These are phyloP conservation scores for Backusella macrospora DNA, from an alignment of 192 early-diverging fungal species.

Conservation along the genomic window DNA sequence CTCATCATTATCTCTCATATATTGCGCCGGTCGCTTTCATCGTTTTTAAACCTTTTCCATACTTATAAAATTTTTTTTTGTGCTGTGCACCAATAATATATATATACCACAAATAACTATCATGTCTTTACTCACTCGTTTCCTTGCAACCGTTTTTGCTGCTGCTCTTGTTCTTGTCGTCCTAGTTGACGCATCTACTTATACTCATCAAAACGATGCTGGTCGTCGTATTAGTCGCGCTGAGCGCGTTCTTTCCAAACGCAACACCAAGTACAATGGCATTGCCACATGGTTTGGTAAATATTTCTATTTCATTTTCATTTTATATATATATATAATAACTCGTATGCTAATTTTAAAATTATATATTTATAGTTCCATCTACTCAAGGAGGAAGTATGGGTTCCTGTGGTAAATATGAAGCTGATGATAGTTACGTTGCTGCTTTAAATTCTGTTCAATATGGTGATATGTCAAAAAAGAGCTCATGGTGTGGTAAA, in stretches of 20 bases:
- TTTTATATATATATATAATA: not conserved
- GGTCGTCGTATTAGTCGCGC: not conserved
- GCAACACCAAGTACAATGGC: slow-evolving; percentile 10
- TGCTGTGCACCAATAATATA: not conserved
- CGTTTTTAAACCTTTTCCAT: not conserved
- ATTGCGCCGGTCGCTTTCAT: slow-evolving; percentile 9
- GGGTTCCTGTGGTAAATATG: slow-evolving; percentile 32
- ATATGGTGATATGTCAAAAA: slow-evolving; percentile 29
- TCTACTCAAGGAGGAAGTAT: slow-evolving; percentile 30
- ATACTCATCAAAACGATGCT: not conserved
- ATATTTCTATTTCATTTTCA: not conserved
- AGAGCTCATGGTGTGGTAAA: slow-evolving; percentile 37
- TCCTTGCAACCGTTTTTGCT: not conserved
- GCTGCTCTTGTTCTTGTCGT: slow-evolving; percentile 21
- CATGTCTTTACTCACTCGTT: not conserved
- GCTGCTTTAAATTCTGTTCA: slow-evolving; percentile 33
- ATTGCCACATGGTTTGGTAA: slow-evolving; percentile 35
- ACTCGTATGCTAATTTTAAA: not conserved
- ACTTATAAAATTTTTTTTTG: not conserved
- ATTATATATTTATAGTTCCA: slow-evolving; percentile 24
- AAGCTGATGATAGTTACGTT: slow-evolving; percentile 23
- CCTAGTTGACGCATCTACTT: not conserved
- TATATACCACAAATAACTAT: not conserved
- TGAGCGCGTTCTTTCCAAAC: not conserved
- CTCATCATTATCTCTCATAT: not conserved